phyloP scores from a whole-genome alignment of 1,139 yeast species.

The Taphrina communis region DNA sequence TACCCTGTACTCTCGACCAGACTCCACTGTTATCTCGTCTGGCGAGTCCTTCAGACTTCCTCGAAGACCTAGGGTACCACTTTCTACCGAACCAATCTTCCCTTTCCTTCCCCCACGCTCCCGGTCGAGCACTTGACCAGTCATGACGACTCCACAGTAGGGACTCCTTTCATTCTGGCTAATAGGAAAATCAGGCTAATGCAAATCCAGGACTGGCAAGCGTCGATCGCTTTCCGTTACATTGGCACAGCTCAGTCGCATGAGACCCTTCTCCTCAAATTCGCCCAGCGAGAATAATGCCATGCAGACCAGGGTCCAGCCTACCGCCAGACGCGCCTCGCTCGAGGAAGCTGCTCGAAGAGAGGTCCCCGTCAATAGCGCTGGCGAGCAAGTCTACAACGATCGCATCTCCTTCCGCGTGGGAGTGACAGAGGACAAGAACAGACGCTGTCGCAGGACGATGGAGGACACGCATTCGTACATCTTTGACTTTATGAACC shows the following conservation, averaged over 20 bases:
- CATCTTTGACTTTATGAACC: constrained; percentile 87
- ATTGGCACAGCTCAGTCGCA: constrained; percentile 33
- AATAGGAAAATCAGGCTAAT: too few species aligned
- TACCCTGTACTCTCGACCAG: not conserved
- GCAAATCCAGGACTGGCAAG: constrained; percentile 29
- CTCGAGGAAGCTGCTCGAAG: constrained; percentile 22
- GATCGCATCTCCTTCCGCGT: constrained; percentile 55
- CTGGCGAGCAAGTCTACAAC: constrained; percentile 33
- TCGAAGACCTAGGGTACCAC: too few species aligned
- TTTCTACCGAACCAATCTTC: too few species aligned
- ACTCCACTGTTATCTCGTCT: not conserved
- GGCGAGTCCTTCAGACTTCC: too few species aligned
- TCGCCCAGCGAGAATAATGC: constrained; percentile 30
- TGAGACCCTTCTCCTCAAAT: constrained; percentile 27
- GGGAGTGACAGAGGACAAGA: constrained; percentile 89
- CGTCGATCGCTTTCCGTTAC: constrained; percentile 41
- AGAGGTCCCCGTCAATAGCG: constrained; percentile 27
- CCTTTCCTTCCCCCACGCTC: not conserved
- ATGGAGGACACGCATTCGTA: constrained; percentile 98
- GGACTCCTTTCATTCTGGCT: not conserved
- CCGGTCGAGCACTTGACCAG: not conserved
- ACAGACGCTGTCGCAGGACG: constrained; percentile 75
- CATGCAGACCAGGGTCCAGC: constrained; percentile 21
- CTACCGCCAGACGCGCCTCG: constrained; percentile 14
- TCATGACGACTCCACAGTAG: constrained; percentile 38